phyloP scores from a whole-genome alignment of 495 filamentous ascomycete genomes.

The Pseudevernia furfuracea region DNA sequence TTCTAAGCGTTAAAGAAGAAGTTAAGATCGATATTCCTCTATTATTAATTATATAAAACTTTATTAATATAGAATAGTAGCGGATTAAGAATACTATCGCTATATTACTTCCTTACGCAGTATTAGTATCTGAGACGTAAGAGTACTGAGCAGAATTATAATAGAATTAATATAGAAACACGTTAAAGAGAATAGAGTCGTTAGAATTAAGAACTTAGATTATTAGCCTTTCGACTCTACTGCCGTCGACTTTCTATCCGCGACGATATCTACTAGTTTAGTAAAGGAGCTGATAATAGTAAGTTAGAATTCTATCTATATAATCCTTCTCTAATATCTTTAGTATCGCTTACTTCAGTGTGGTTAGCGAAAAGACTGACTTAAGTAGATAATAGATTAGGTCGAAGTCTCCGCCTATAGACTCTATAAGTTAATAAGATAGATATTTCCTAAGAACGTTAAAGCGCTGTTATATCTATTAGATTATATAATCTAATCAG shows the following conservation, averaged over 20 bases:
- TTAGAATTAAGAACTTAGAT: constrained; percentile 17
- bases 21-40: constrained; percentile 5
- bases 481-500: not conserved
- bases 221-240: constrained; percentile 21
- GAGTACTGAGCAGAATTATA: constrained; percentile 26
- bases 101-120: not conserved
- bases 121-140: not conserved
- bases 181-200: constrained; percentile 21
- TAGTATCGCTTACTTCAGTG: constrained; percentile 14
- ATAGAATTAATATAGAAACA: constrained; percentile 38
- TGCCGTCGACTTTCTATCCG: constrained; percentile 29
- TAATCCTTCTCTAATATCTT: constrained; percentile 11
- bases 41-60: too few relatives aligned
- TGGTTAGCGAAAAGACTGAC: not conserved
- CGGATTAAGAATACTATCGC: constrained; percentile 10
- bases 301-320: constrained; percentile 25
- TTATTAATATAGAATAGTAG: constrained; percentile 5
- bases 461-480: constrained; percentile 3
- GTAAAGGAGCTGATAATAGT: constrained; percentile 28
- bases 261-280: constrained; percentile 25
- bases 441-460: not conserved
- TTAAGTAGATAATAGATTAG: constrained; percentile 4
- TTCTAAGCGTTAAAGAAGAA: not conserved
- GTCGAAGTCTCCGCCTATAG: not conserved
- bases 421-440: not conserved